A percentile compares a stretch with the other conserved stretches of the same genome.
Conservation (phyloP, 2,329 filamentous ascomycete species). For the Coleophoma eucalyptorum region DNA sequence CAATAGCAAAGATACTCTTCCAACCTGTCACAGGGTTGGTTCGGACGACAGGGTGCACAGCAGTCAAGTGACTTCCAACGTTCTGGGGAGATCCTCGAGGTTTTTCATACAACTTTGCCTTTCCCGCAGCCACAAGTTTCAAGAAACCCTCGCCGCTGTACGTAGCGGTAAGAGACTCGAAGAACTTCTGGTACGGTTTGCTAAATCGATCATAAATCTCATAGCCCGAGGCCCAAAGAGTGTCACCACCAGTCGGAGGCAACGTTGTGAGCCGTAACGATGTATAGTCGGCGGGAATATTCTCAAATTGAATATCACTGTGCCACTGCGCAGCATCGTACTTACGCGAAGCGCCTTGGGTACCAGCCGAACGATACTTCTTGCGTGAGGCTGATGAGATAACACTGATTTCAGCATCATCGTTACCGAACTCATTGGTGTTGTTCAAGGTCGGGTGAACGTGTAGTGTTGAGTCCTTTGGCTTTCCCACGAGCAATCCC, state of each 20-base stretch:
- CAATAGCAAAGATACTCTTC: conserved; percentile 49
- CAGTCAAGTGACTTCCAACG: conserved; percentile 41
- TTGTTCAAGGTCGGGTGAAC: conserved; percentile 50
- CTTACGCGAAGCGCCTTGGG: conserved; percentile 23
- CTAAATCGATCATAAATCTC: conserved; percentile 52
- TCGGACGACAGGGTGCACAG: conserved; percentile 43
- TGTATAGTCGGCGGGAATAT: conserved; percentile 45
- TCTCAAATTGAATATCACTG: conserved; percentile 42
- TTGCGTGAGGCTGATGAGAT: conserved; percentile 53
- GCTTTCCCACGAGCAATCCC: conserved; percentile 56
- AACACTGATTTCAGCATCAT: conserved; percentile 49
- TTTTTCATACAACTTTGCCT: conserved; percentile 37
- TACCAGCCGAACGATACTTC: conserved; percentile 38
- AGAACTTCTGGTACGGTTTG: conserved; percentile 38
- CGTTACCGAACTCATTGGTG: conserved; percentile 43
- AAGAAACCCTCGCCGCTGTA: conserved; percentile 44
- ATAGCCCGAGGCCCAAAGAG: conserved; percentile 42
- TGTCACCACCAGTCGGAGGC: conserved; percentile 50
- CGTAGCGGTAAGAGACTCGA: conserved; percentile 45
- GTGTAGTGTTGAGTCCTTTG: conserved; percentile 46
- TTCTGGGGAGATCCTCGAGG: conserved; percentile 53
- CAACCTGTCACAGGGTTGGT: conserved; percentile 58
- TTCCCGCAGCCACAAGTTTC: conserved; percentile 36
- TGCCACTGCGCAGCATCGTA: conserved; percentile 40
- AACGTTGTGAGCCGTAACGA: conserved; percentile 52